Base-by-base conservation (phyloP, 2,329 filamentous ascomycete genomes). In the Geoglossum cookeanum region DNA sequence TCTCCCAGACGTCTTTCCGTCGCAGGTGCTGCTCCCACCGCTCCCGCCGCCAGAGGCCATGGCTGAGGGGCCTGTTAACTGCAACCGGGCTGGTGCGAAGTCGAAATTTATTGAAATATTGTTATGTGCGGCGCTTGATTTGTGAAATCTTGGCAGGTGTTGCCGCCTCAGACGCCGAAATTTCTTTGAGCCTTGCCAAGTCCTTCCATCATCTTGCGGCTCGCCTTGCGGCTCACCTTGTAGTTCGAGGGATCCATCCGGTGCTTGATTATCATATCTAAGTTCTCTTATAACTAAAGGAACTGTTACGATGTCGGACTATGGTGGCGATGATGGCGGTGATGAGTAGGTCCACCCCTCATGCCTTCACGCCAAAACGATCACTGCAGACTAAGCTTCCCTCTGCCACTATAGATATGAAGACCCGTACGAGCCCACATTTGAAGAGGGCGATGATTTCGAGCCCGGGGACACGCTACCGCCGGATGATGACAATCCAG, bases 261-360 rank as follows among this genome's bases (percentile, higher is more conserved):
- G n/a, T 22, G 52, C 30, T n/a, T 15, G 11, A 49, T 33, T 7
- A 22, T 17, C 44, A 29, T 8, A 35, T 39, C 30, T 39, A 32
- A 49, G 9, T n/a, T n/a, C 44, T 17, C 13, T 22, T 22, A 11
- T 27, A 45, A 47, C 9, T 32, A 9, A 15, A 37, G 11, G n/a
- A 1, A 3, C 45, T 7, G 39, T 9, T 35, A 56, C 15, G 32
- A 87, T 88, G 84, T 88, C 84, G 70, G 84, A 87, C 72, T 83
- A 82, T 72, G 83, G 81, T 64, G 80, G 54, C 6, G 54, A 55
- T 8, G 75, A 73, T 62, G 78, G 74, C 63, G 78, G 74, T 63
- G 76, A 73, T 64, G 76, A 72, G 78, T 81, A 71, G 73, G 77
- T 71, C 22, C 52, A 37, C 44, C 48, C 51, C 55, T 42, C 15